A percentile compares a stretch with the other conserved stretches of the same genome.
These are phyloP conservation scores for Hemerocallis citrina DNA, from an alignment of 106 monocot genomes.

Conservation along the genomic window DNA sequence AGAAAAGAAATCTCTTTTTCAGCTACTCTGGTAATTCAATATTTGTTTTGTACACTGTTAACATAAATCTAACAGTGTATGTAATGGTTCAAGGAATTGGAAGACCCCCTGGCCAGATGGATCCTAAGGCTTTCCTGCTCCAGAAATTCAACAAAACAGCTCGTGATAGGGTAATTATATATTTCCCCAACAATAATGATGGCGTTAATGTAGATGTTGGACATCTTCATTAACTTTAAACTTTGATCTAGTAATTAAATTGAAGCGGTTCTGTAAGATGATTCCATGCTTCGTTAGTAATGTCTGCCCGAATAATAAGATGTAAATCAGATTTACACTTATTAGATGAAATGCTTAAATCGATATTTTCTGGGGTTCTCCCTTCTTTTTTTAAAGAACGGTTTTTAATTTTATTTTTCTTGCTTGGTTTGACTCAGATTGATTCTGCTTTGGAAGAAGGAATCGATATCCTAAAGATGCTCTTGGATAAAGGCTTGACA, in stretches of 20 bases:
- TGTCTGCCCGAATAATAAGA: neutral
- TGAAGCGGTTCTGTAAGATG: neutral
- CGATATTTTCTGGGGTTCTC: neutral
- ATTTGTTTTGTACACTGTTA: neutral
- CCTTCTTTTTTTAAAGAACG: neutral
- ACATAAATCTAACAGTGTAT: neutral
- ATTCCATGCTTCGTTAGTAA: neutral
- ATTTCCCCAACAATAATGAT: too few species aligned
- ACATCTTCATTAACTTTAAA: too few species aligned
- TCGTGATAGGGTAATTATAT: slow-evolving; percentile 53
- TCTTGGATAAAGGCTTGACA: slow-evolving; percentile 60
- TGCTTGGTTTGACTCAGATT: slow-evolving; percentile 41
- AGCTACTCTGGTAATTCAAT: neutral
- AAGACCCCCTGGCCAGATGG: slow-evolving; percentile 98
- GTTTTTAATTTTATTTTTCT: neutral
- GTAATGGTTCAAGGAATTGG: slow-evolving; percentile 70
- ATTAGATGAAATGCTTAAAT: neutral
- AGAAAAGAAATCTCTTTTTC: too few species aligned
- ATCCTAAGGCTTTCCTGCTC: slow-evolving; percentile 90
- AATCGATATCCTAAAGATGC: slow-evolving; percentile 54
- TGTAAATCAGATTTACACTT: neutral
- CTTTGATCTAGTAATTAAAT: neutral
- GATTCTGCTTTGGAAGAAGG: slow-evolving; percentile 79
- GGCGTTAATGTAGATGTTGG: too few species aligned
- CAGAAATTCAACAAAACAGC: slow-evolving; percentile 76